Base-by-base conservation (phyloP, 306 rosid species). In the Cyamopsis tetragonoloba region DNA sequence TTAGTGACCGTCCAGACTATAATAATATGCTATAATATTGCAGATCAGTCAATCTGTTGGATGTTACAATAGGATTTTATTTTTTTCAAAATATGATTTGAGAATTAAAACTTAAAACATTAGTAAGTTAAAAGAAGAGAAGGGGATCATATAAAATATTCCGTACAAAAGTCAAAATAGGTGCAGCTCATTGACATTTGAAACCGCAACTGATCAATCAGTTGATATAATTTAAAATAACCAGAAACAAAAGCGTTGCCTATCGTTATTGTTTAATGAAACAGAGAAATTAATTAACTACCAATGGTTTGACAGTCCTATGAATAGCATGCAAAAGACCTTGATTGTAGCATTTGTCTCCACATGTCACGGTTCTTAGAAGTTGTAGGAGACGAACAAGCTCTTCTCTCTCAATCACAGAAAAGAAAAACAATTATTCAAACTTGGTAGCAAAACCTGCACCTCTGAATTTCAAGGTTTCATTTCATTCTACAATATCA, bases 351-450 rank as follows among this genome's bases (percentile, higher is more conserved):
- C 74, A 30, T 42, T 8, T 31, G 13, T 65, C 66, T 72, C 81
- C 71, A 77, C 18, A 55, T 70, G 79, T 75, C 68, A 83, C 73
- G 92, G 88, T 32, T 74, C 79, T 48, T 42, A 80, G 91, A 78
- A 47, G 71, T 84, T 78, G 74, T 86, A 80, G 92, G 89, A 70
- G 48, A 73, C 26, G 84, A 84, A 75, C 66, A 69, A 78, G 75
- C 59, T 48, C 49, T 72, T 82, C 78, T 78, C 62, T 80, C 72
- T 70, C 79, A 62, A 26, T 76, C 60, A 4, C 54, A 38, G 63
- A 63, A 72, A 73, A 56, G 2, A 35, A 7, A 7, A n/a, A n/a
- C n/a, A n/a, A 54, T 56, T 37, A 31, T 30, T 55, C 24, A 58
- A 73, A 65, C 49, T 71, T 47, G 13, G 2, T 20, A 71, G 71